phyloP scores from a whole-genome alignment of 257 asterid genomes.

The Penstemon davidsonii region DNA sequence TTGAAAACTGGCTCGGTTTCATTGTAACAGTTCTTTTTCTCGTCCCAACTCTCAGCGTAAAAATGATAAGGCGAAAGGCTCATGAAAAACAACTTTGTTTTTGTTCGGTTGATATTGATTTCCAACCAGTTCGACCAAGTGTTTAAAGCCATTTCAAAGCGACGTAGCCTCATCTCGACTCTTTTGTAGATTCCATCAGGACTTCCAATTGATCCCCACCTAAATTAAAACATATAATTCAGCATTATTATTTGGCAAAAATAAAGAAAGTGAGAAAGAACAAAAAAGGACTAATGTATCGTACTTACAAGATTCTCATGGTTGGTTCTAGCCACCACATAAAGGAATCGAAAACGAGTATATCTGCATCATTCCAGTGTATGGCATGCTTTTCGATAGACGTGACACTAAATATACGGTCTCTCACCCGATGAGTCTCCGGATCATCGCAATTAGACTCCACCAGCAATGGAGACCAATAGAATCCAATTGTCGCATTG shows the following conservation, averaged over 20 bases:
- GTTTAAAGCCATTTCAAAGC: constrained; percentile 47
- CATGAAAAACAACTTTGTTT: constrained; percentile 50
- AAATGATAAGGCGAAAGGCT: constrained; percentile 50
- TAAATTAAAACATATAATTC: constrained; percentile 2
- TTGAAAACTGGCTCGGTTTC: constrained; percentile 37
- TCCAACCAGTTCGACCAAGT: constrained; percentile 76
- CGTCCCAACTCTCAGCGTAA: constrained; percentile 44
- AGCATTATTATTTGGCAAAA: background rate
- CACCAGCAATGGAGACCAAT: constrained; percentile 84
- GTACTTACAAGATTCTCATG: constrained; percentile 59
- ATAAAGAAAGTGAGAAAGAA: background rate
- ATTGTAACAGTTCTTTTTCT: constrained; percentile 38
- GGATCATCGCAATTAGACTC: constrained; percentile 84
- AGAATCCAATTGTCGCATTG: constrained; percentile 73
- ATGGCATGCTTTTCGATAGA: constrained; percentile 72
- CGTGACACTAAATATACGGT: constrained; percentile 45
- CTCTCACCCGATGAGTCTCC: constrained; percentile 38
- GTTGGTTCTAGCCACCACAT: constrained; percentile 73
- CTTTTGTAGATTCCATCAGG: constrained; percentile 47
- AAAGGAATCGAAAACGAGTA: constrained; percentile 67
- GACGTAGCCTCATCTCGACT: constrained; percentile 27
- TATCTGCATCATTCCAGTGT: constrained; percentile 79
- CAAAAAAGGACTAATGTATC: background rate
- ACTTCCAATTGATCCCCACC: constrained; percentile 60
- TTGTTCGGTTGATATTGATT: constrained; percentile 48